Base-by-base conservation (phyloP, 164 flowering plant species). In the Chimonanthus praecox region DNA sequence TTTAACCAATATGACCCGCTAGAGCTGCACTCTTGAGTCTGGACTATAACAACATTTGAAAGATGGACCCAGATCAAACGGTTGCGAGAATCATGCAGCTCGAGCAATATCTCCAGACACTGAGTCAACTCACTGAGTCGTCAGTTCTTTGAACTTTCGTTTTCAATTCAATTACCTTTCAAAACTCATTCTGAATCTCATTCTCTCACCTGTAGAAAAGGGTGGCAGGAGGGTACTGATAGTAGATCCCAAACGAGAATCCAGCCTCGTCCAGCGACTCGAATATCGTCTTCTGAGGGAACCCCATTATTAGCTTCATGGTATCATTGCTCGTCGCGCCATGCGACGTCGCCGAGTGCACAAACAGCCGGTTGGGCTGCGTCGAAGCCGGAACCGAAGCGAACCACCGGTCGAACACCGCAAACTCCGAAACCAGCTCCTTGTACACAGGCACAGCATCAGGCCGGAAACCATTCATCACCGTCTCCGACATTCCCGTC, bases 391-490 rank as follows among this genome's bases (percentile, higher is more conserved):
- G 98, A 0, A 86, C 8, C 6, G 96, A 86, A 9, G 97, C 85
- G 74, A 92, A 92, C 97, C 98, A 94, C 70, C 91, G 76, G 66
- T 94, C 98, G 67, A 83, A 94, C 13, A 94, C 85, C 0, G 87
- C 92, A 65, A 90, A 94, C 50, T 91, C 86, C 18, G 78, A 4
- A 1, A 86, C 91, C 78, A 92, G 75, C 70, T 85, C 84, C 75
- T 73, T 83, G 74, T 79, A 89, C 6, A 94, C 91, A 3, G 98
- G 92, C 21, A 94, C 74, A 1, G 71, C 47, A 0, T 88, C 93
- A 2, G 97, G 96, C 21, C 68, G 77, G 58, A 88, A 90, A 48
- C 98, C 97, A 66, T 85, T 89, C 97, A 91, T 89, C 69, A 91
- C 97, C 33, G 87, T 80, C 74, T 82, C 84, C 10, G 84, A 73